phyloP scores from a whole-genome alignment of 805 yeast species.

The Ogataea pignaliae region DNA sequence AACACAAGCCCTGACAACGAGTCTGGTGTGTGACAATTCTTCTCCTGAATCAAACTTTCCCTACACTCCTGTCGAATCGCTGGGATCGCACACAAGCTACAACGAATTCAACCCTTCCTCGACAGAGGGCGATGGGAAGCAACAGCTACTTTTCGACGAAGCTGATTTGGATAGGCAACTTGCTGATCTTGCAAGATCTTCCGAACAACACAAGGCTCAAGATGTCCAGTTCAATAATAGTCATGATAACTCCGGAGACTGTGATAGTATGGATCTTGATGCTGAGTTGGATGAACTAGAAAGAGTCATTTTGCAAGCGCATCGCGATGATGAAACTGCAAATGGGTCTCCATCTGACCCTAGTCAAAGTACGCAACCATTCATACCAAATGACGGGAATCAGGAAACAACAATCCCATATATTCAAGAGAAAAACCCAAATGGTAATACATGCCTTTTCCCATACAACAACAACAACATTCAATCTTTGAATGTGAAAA shows the following conservation, averaged over 20 bases:
- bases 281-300: constrained; percentile 2
- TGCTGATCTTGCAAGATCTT: constrained; percentile 2
- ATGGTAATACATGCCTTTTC: too few species aligned
- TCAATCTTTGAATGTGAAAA: neutral
- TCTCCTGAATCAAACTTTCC: constrained; percentile 17
- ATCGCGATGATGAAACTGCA: neutral
- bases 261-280: neutral
- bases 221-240: neutral
- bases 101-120: neutral
- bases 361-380: too few species aligned
- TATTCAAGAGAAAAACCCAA: too few species aligned
- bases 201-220: neutral
- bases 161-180: constrained; percentile 6
- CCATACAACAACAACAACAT: neutral
- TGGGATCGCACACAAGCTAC: constrained; percentile 13
- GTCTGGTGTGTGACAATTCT: constrained; percentile 3
- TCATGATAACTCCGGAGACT: neutral
- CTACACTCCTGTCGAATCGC: constrained; percentile 20
- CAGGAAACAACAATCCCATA: too few species aligned
- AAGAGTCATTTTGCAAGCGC: constrained; percentile 2
- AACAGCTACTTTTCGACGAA: neutral
- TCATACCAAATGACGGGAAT: too few species aligned
- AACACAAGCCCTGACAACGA: neutral
- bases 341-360: too few species aligned
- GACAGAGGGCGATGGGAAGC: neutral